A percentile compares a stretch with the other conserved stretches of the same genome.
These are phyloP conservation scores for Leccinellum rugosiceps DNA, from an alignment of 768 basidiomycete species.

Conservation along the genomic window DNA sequence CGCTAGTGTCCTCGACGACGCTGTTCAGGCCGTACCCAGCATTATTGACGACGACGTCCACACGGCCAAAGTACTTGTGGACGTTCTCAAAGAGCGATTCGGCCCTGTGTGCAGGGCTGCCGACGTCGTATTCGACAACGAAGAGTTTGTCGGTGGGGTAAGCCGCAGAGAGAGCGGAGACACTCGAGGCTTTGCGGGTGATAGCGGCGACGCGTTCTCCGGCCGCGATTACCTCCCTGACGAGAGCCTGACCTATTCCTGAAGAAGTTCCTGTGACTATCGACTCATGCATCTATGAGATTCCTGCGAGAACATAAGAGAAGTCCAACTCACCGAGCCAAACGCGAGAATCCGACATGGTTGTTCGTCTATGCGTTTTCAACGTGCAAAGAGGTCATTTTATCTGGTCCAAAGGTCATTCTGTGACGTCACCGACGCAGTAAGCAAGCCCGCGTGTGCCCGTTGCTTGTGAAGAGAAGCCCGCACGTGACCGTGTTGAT, in stretches of 20 bases:
- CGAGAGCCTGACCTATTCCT: conserved; percentile 36
- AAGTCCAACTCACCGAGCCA: conserved; percentile 17
- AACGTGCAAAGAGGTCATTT: not conserved
- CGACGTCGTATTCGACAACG: conserved; percentile 31
- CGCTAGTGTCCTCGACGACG: conserved; percentile 26
- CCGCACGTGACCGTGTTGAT: not conserved
- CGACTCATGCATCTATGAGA: not conserved
- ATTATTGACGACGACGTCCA: conserved; percentile 36
- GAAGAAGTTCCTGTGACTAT: conserved; percentile 41
- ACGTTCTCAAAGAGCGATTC: conserved; percentile 20
- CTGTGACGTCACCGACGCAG: no score
- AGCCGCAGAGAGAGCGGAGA: conserved; percentile 13
- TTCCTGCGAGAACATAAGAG: not conserved
- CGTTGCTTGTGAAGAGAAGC: not conserved
- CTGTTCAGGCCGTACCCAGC: conserved; percentile 24
- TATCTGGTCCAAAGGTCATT: no score
- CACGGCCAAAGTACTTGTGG: conserved; percentile 25
- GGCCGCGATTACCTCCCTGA: conserved; percentile 22
- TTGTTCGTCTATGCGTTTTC: not conserved
- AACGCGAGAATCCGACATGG: conserved; percentile 20
- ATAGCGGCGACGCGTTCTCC: conserved; percentile 31
- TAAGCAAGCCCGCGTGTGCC: no score
- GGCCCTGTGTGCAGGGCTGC: conserved; percentile 14
- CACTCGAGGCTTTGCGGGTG: conserved; percentile 22
- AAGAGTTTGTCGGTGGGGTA: conserved; percentile 23